Conservation (phyloP, 176 grass and related monocot genomes). For the Triticum urartu region DNA sequence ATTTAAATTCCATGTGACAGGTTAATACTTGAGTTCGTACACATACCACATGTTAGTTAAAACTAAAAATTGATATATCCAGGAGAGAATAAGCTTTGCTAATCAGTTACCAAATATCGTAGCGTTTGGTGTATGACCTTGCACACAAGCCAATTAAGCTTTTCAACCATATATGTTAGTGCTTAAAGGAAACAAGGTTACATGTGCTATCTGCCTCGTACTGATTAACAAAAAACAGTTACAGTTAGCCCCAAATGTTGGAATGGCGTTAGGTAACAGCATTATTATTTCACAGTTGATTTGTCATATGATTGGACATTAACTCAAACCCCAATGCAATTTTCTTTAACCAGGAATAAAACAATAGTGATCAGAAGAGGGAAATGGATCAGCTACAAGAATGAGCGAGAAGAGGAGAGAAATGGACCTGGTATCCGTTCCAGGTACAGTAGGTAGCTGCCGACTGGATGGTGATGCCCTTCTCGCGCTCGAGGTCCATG, state of each 20-base stretch:
- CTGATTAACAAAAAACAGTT: background rate
- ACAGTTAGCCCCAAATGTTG: background rate
- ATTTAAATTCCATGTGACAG: background rate
- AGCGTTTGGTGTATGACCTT: background rate
- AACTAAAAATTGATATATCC: background rate
- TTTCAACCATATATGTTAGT: background rate
- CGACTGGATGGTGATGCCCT: constrained; percentile 97
- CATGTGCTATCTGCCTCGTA: background rate
- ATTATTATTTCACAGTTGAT: background rate
- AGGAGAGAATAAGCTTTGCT: constrained; percentile 20
- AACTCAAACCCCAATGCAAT: background rate
- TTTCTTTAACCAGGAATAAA: background rate
- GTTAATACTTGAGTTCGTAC: background rate
- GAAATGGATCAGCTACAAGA: background rate
- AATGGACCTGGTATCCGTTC: constrained; percentile 81
- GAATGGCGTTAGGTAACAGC: background rate
- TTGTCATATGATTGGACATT: background rate
- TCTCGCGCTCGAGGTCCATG: constrained; percentile 96
- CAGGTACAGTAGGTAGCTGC: constrained; percentile 97
- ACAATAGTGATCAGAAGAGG: background rate
- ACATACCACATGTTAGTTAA: background rate
- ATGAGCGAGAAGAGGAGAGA: background rate
- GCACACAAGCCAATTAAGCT: background rate
- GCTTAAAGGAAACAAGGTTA: background rate
- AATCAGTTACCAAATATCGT: background rate